Evolutionary conservation across 352 stramenopile genomes (phyloP), one percentile per base, ranked within the genome.

Genomic region (Pythium folliculosum): DNA sequence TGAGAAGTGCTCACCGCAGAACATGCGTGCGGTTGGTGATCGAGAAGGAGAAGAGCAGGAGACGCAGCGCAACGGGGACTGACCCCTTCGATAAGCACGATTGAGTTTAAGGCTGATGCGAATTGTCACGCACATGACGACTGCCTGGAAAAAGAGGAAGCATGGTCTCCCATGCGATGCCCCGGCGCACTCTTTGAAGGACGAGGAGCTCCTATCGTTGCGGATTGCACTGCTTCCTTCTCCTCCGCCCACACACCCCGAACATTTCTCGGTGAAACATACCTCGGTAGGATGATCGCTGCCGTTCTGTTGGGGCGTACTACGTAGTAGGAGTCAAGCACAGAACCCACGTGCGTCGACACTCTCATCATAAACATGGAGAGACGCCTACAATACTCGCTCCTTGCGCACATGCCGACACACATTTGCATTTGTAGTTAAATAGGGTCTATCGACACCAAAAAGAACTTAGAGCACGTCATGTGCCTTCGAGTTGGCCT

Each of bases 41-140:
- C 35, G 43, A 49, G 43, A 47, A 47, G 43, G 17, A 49, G n/a
- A 21, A 49, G 43, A 52, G 22, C n/a, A 52, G 17, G 47, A 52
- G 47, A 17, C 48, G 23, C 27, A 32, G 27, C 2, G 27, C 27
- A 32, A 32, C 27, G 27, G 27, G 27, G 27, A 32, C 27, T 32
- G 27, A 32, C 27, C 27, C 27, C 27, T 32, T 32, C 27, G 27
- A 32, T 12, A 10, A 54, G 0, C 14, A 13, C 21, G 32, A 13
- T 30, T 58, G 60, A 66, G 60, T 66, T 66, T 66, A 66, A 66
- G 49, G 19, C 49, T 23, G 60, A 66, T 66, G 60, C 48, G 49
- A n/a, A 2, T 44, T 13, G 13, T 32, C 17, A 44, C 14, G 54
- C 54, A 50, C 37, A 38, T 60, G 54, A 60, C 54, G 54, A 60